Evolutionary conservation across 2,329 filamentous ascomycete species (phyloP), one percentile per base, ranked within the genome.

Genomic region (Claviceps sp.): DNA sequence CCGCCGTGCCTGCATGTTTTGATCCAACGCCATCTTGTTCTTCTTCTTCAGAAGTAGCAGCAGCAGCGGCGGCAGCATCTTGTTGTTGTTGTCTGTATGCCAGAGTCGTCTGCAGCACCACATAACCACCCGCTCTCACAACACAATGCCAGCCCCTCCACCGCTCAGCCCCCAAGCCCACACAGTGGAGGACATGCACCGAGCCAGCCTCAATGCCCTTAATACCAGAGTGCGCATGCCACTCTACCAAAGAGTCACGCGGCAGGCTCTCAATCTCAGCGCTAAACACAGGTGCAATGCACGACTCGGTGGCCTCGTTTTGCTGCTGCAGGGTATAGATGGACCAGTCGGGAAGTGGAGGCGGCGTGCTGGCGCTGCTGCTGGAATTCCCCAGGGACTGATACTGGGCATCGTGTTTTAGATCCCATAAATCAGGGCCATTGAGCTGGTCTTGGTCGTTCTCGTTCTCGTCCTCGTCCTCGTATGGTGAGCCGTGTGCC

Each of bases 191-290:
- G 46, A 64, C 56, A 53, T 65, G 62, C 37, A 60, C 60, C 4
- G 58, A 61, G 14, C 59, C 53, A 47, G 65, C 60, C 4, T 57
- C 54, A 4, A 71, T 55, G 24, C 57, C 53, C 10, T 65, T 64
- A 6, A 85, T 65, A 0, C 87, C 86, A 3, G 80, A 63, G 53
- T 84, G 78, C 1, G 76, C 83, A 58, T 87, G 84, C 90, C 91
- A 98, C 70, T 98, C 93, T 11, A 96, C 80, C 40, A 74, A 74
- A 30, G 85, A 84, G 16, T 71, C 73, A 19, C 87, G 78, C 1
- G 93, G 93, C 13, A 98, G 73, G 57, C 82, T 78, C 44, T 83
- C 76, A 1, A 96, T 85, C 61, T 93, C 82, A 1, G 82, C 84
- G 0, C 84, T 77, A 62, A 93, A 85, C 59, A 90, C 76, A 0